Base-by-base conservation (phyloP, 208 protist species). In the Trypanosoma congolense region DNA sequence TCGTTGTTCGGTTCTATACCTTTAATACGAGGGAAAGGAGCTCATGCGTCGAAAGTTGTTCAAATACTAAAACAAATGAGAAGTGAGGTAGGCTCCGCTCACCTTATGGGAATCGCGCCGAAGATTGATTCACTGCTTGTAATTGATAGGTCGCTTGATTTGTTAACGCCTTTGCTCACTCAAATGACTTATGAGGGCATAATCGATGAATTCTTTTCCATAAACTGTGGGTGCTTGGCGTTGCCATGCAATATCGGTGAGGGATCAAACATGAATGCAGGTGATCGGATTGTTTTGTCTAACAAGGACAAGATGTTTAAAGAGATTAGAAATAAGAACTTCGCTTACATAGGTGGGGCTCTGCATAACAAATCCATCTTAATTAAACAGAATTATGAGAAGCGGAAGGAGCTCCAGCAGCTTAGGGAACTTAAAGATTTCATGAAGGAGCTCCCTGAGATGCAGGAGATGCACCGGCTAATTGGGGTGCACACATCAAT, bases 181-280 rank as follows among this genome's bases (percentile, higher is more conserved):
- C 87, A 96, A 68, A 63, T 87, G 0, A 96, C 91, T 2, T 96
- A 96, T 64, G 87, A 95, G 53, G 91, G 91, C 19, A 59, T 96
- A 16, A 70, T 96, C 10, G 88, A 94, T 59, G 85, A 95, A 54
- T 28, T 92, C 29, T 95, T 87, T 54, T 61, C 38, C 18, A 78
- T 96, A 48, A 59, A 81, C 43, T 61, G 65, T 47, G 65, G 82
- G 21, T 56, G 75, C 49, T 75, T 77, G 0, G 54, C 33, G 1
- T 83, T 93, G 48, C 87, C 87, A 12, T 93, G 93, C 56, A 71
- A 60, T 58, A 54, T 92, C 3, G 70, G 74, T 22, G 81, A 87
- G 24, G 73, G 61, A 38, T 74, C 58, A 26, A 62, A 65, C 29
- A n/a, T 66, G 18, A 28, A 46, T 21, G n/a, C 24, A 48, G 71